A percentile compares a stretch with the other conserved stretches of the same genome.
These are phyloP conservation scores for Spencermartinsiella europaea DNA, from an alignment of 805 yeast species.

Conservation along the genomic window DNA sequence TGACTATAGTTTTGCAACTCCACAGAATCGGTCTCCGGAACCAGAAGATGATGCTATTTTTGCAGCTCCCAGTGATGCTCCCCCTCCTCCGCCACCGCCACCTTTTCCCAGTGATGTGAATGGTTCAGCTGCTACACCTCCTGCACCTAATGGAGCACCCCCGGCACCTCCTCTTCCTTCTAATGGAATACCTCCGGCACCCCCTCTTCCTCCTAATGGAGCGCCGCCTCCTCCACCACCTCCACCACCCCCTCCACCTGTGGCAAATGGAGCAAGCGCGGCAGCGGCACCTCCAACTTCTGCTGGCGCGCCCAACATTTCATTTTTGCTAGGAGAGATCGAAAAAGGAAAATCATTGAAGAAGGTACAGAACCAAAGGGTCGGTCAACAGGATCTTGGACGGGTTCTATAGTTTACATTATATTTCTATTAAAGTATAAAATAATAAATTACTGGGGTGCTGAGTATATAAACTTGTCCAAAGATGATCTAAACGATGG, in stretches of 20 bases:
- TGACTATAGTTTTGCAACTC: constrained; percentile 7
- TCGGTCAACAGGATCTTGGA: constrained; percentile 24
- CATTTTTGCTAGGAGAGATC: constrained; percentile 32
- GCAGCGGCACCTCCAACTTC: constrained; percentile 28
- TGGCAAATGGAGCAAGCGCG: constrained; percentile 31
- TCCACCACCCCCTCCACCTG: constrained; percentile 37
- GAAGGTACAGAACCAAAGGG: constrained; percentile 30
- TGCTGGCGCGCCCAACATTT: constrained; percentile 30
- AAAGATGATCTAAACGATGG: constrained; percentile 1
- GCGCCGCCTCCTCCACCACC: constrained; percentile 43
- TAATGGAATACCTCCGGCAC: constrained; percentile 23
- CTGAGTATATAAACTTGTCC: constrained; percentile 5
- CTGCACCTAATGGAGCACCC: constrained; percentile 34
- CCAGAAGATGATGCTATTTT: constrained; percentile 8
- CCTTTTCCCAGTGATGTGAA: constrained; percentile 33
- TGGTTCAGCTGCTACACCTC: constrained; percentile 35
- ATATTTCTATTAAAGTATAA: not conserved
- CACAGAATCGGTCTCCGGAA: not conserved
- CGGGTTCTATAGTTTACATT: constrained; percentile 22
- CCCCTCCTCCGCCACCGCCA: constrained; percentile 33
- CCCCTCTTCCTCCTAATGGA: constrained; percentile 37
- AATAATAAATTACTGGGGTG: constrained; percentile 1
- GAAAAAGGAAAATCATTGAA: constrained; percentile 29
- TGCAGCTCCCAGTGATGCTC: constrained; percentile 24
- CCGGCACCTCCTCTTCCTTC: constrained; percentile 33